These are phyloP conservation scores for Botrytis paeoniae DNA, from an alignment of 2,329 filamentous ascomycete species.

Conservation along the genomic window DNA sequence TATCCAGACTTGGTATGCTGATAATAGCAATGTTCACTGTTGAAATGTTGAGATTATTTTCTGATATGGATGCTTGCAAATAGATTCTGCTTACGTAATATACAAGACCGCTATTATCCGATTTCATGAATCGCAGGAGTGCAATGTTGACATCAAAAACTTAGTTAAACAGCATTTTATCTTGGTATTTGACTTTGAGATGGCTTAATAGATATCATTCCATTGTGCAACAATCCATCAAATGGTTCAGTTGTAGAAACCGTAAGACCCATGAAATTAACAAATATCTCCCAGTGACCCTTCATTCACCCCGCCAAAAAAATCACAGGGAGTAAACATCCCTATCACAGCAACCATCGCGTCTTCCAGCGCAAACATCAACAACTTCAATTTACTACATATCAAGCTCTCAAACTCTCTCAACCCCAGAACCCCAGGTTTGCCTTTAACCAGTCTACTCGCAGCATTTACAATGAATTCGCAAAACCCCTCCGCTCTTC, in stretches of 20 bases:
- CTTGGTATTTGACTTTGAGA: neutral
- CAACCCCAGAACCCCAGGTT: neutral
- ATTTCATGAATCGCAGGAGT: neutral
- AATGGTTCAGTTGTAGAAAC: neutral
- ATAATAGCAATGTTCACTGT: neutral
- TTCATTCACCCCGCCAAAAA: constrained; percentile 1
- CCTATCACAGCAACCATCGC: constrained; percentile 4
- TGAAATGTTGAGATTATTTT: constrained; percentile 19
- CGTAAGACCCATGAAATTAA: neutral
- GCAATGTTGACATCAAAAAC: neutral
- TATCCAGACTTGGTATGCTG: neutral
- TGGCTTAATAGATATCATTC: neutral
- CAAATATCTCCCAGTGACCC: neutral
- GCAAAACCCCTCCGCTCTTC: constrained; percentile 17
- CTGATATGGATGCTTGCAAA: constrained; percentile 13
- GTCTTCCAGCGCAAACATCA: neutral
- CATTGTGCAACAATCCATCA: neutral
- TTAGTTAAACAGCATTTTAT: neutral
- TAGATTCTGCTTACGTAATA: constrained; percentile 9
- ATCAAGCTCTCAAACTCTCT: neutral
- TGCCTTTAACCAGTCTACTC: neutral
- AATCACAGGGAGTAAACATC: neutral
- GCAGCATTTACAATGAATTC: neutral
- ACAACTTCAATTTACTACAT: neutral
- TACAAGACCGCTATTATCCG: neutral